phyloP scores from a whole-genome alignment of 768 basidiomycete species.

The Trametes cingulata region DNA sequence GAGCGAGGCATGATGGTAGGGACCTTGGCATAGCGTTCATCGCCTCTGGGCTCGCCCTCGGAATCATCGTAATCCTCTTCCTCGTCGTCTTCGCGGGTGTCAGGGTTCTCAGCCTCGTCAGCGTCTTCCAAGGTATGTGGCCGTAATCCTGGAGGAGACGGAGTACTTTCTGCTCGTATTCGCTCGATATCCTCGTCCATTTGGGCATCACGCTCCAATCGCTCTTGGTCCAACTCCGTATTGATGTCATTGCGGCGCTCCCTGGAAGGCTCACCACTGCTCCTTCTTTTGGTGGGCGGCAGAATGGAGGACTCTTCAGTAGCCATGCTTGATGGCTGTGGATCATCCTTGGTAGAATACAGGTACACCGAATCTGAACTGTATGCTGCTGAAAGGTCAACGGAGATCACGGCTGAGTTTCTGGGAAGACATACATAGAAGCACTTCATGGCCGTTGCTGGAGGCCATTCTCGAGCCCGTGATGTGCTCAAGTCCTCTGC shows the following conservation, averaged over 20 bases:
- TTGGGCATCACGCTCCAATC: slow-evolving; percentile 27
- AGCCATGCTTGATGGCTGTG: slow-evolving; percentile 31
- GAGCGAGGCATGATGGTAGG: slow-evolving; percentile 63
- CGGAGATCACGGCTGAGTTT: no score
- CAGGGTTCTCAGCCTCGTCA: slow-evolving; percentile 35
- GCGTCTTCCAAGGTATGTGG: slow-evolving; percentile 11
- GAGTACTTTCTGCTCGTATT: slow-evolving; percentile 22
- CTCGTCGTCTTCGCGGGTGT: slow-evolving; percentile 25
- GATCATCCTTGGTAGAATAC: slow-evolving; percentile 71
- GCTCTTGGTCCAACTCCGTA: background rate
- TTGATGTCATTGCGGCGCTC: background rate
- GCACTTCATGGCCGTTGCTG: slow-evolving; percentile 75
- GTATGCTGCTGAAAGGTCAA: slow-evolving; percentile 50
- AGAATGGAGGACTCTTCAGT: slow-evolving; percentile 16
- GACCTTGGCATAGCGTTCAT: slow-evolving; percentile 35
- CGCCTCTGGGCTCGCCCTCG: slow-evolving; percentile 11
- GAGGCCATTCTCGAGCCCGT: slow-evolving; percentile 75
- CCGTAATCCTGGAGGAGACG: background rate
- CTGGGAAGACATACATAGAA: slow-evolving; percentile 9
- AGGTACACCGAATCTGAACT: slow-evolving; percentile 72
- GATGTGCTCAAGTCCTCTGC: slow-evolving; percentile 55
- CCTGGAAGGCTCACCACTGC: background rate
- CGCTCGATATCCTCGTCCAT: slow-evolving; percentile 31
- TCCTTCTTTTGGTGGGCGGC: slow-evolving; percentile 16
- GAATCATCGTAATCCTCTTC: slow-evolving; percentile 30